phyloP scores from a whole-genome alignment of 371 early-diverging fungal genomes.

The Mortierella sp. region DNA sequence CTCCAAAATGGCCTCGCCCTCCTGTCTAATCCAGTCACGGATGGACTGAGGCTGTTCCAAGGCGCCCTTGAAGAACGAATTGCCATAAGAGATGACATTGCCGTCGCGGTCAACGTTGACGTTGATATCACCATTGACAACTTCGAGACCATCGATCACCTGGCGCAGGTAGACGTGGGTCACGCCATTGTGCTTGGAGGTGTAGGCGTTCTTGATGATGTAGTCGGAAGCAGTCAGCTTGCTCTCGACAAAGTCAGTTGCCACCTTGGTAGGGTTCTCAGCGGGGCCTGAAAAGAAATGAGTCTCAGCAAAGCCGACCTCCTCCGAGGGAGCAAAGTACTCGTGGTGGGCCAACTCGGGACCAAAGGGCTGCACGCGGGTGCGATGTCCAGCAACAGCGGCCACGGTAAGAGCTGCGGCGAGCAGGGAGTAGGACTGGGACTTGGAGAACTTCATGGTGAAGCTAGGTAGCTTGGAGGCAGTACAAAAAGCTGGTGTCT shows the following conservation, averaged over 20 bases:
- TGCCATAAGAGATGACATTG: constrained; percentile 76
- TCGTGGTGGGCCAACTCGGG: constrained; percentile 50
- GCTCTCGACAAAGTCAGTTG: constrained; percentile 60
- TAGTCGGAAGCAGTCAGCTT: constrained; percentile 58
- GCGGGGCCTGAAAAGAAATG: constrained; percentile 36
- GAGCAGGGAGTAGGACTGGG: constrained; percentile 41
- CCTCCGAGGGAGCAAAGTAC: constrained; percentile 18
- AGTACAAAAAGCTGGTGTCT: too few relatives aligned
- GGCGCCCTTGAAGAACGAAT: constrained; percentile 67
- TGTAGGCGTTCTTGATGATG: constrained; percentile 71
- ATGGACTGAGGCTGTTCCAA: constrained; percentile 1
- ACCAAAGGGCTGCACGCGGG: constrained; percentile 53
- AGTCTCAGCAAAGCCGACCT: constrained; percentile 1
- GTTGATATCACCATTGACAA: constrained; percentile 85
- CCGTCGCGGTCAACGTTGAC: constrained; percentile 81
- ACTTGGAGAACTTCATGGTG: constrained; percentile 49
- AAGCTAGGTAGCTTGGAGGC: neutral
- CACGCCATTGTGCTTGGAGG: constrained; percentile 76
- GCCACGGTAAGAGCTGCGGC: constrained; percentile 46
- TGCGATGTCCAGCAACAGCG: constrained; percentile 35
- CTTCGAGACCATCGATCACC: constrained; percentile 75
- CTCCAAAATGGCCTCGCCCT: constrained; percentile 17
- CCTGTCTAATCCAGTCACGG: constrained; percentile 37
- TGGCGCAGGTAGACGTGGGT: constrained; percentile 87
- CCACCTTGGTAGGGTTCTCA: constrained; percentile 54